Conservation (phyloP, 495 filamentous ascomycete genomes). For the Pseudomonodictys pantanalensis region DNA sequence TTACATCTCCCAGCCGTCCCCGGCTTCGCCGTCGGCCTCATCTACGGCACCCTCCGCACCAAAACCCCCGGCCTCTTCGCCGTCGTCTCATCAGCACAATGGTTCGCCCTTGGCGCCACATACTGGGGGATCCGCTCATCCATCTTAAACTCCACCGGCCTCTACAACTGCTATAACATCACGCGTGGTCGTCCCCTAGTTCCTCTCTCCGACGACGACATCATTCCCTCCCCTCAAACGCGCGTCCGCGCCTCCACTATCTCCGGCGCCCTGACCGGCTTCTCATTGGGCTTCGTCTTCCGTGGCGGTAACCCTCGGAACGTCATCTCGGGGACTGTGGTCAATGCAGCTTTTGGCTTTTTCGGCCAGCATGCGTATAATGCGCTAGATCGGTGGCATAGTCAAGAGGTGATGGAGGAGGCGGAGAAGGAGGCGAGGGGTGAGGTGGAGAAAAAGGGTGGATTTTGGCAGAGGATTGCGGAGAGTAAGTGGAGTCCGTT, state of each 20-base stretch:
- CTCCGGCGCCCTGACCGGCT: constrained; percentile 69
- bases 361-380: constrained; percentile 60
- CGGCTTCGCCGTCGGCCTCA: constrained; percentile 71
- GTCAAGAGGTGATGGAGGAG: constrained; percentile 14
- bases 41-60: constrained; percentile 64
- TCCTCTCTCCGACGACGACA: constrained; percentile 37
- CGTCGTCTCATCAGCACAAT: constrained; percentile 69
- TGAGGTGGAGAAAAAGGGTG: constrained; percentile 36
- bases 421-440: constrained; percentile 26
- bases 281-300: constrained; percentile 57
- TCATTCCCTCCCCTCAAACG: constrained; percentile 52
- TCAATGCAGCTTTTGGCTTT: constrained; percentile 63
- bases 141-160: constrained; percentile 41
- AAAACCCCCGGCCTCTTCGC: constrained; percentile 68
- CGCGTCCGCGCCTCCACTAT: constrained; percentile 61
- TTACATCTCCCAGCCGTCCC: constrained; percentile 53
- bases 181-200: constrained; percentile 11
- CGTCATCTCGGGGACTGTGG: constrained; percentile 32
- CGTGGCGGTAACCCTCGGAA: constrained; percentile 54
- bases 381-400: constrained; percentile 46
- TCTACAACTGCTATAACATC: constrained; percentile 14
- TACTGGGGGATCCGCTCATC: constrained; percentile 61
- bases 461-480: constrained; percentile 48
- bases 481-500: constrained; percentile 80
- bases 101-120: constrained; percentile 69